These are phyloP conservation scores for Macrotyloma uniflorum DNA, from an alignment of 306 rosid genomes.

Conservation along the genomic window DNA sequence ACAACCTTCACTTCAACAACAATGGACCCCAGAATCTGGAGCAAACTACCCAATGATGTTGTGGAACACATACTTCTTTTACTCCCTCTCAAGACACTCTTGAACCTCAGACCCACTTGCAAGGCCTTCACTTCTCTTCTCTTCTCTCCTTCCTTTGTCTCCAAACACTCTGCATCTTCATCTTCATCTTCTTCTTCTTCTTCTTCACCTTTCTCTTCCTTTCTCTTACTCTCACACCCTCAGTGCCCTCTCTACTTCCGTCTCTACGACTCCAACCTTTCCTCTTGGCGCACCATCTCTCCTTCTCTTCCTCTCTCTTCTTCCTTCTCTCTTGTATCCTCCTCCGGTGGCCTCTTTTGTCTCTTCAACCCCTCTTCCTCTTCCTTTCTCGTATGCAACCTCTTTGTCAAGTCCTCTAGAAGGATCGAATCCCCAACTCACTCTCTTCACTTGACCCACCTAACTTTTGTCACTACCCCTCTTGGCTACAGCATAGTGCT, in stretches of 20 bases:
- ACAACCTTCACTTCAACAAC: not conserved
- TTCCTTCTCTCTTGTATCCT: not conserved
- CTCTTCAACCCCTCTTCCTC: not conserved
- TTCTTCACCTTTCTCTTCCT: conserved; percentile 23
- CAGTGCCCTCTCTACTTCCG: not conserved
- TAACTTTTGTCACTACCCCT: not conserved
- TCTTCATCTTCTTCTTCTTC: not conserved
- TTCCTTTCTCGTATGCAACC: not conserved
- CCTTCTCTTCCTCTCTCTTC: not conserved
- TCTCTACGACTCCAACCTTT: conserved; percentile 13
- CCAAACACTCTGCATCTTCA: not conserved
- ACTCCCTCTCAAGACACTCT: not conserved
- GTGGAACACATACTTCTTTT: not conserved
- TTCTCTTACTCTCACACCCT: conserved; percentile 6
- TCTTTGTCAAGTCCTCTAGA: not conserved
- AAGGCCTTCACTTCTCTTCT: conserved; percentile 11
- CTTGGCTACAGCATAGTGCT: not conserved
- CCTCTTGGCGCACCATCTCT: not conserved
- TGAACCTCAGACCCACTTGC: conserved; percentile 18
- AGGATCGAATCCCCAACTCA: not conserved
- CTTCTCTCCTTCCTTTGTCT: conserved; percentile 12
- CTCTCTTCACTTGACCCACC: not conserved
- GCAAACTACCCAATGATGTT: conserved; percentile 16
- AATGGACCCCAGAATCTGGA: conserved; percentile 19
- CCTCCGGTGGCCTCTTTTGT: conserved; percentile 13